phyloP scores from a whole-genome alignment of 23 red algal species.

The Chondrus crispus region DNA sequence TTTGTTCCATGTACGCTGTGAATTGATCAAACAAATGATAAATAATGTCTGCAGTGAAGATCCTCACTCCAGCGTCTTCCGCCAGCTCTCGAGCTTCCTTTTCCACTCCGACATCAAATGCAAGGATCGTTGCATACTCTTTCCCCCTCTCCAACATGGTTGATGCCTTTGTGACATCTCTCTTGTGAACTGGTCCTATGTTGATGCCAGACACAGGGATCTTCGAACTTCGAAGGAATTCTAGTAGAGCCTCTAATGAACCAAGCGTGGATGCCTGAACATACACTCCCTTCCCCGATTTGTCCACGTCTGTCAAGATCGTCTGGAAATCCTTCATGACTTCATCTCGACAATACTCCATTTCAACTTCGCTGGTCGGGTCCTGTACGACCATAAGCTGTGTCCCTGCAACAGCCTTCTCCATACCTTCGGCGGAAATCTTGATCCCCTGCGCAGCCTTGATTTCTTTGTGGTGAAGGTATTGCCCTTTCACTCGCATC shows the following conservation, averaged over 20 bases:
- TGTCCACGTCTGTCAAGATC: slow-evolving; percentile 84
- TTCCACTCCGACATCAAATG: slow-evolving; percentile 97
- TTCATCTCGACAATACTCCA: slow-evolving; percentile 96
- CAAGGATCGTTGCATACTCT: slow-evolving; percentile 95
- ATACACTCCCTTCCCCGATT: slow-evolving; percentile 89
- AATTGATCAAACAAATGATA: slow-evolving; percentile 99
- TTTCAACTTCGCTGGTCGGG: slow-evolving; percentile 70
- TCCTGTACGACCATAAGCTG: slow-evolving; percentile 88
- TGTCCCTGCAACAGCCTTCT: slow-evolving; percentile 95
- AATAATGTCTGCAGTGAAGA: slow-evolving; percentile 99
- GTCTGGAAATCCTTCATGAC: slow-evolving; percentile 96
- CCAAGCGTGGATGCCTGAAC: slow-evolving; percentile 98
- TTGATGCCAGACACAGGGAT: slow-evolving; percentile 98
- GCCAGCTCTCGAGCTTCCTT: slow-evolving; percentile 90
- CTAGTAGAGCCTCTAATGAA: slow-evolving; percentile 93
- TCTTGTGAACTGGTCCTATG: slow-evolving; percentile 97
- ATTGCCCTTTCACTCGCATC: slow-evolving; percentile 97
- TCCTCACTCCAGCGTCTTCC: slow-evolving; percentile 85
- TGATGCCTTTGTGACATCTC: slow-evolving; percentile 84
- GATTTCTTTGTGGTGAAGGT: slow-evolving; percentile 89
- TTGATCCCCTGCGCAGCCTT: slow-evolving; percentile 97
- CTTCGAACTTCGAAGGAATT: slow-evolving; percentile 82
- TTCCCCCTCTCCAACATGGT: slow-evolving; percentile 92
- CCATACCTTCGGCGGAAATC: slow-evolving; percentile 91
- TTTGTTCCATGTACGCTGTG: slow-evolving; percentile 85